phyloP scores from a whole-genome alignment of 2,329 filamentous ascomycete species.

The Ampelomyces quisqualis region DNA sequence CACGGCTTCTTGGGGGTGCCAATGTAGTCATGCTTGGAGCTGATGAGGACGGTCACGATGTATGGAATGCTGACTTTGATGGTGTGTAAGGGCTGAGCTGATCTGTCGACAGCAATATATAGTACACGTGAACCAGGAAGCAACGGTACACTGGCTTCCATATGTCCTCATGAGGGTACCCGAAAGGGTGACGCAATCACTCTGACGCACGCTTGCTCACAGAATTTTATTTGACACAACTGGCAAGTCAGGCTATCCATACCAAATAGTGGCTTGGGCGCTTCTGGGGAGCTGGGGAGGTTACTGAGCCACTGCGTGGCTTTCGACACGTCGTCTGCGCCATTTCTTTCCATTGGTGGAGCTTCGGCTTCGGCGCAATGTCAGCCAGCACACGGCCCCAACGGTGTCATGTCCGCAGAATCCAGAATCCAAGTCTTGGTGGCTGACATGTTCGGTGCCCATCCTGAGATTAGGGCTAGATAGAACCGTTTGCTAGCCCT shows the following conservation, averaged over 20 bases:
- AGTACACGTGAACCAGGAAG: slow-evolving; percentile 3
- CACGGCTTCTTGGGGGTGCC: slow-evolving; percentile 9
- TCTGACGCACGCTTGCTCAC: slow-evolving; percentile 5
- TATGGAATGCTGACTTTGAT: neutral
- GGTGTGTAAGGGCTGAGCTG: slow-evolving; percentile 1
- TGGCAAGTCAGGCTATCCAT: neutral
- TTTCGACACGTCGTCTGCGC: slow-evolving; percentile 9
- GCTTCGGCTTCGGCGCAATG: neutral
- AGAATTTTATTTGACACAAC: neutral
- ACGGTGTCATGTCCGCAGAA: slow-evolving; percentile 2
- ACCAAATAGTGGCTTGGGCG: neutral
- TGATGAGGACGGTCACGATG: neutral
- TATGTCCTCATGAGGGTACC: slow-evolving; percentile 1
- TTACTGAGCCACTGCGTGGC: slow-evolving; percentile 6
- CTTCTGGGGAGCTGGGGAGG: neutral
- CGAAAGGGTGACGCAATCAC: slow-evolving; percentile 5
- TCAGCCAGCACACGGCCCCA: neutral
- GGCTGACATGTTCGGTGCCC: no score
- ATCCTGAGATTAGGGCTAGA: no score
- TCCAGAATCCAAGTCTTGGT: neutral
- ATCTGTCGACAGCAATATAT: neutral
- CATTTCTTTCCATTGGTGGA: slow-evolving; percentile 4
- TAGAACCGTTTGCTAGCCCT: no score
- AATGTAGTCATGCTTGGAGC: slow-evolving; percentile 10
- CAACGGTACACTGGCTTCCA: slow-evolving; percentile 1